These are phyloP conservation scores for Stentor coeruleus DNA, from an alignment of 73 alveolate species.

Conservation along the genomic window DNA sequence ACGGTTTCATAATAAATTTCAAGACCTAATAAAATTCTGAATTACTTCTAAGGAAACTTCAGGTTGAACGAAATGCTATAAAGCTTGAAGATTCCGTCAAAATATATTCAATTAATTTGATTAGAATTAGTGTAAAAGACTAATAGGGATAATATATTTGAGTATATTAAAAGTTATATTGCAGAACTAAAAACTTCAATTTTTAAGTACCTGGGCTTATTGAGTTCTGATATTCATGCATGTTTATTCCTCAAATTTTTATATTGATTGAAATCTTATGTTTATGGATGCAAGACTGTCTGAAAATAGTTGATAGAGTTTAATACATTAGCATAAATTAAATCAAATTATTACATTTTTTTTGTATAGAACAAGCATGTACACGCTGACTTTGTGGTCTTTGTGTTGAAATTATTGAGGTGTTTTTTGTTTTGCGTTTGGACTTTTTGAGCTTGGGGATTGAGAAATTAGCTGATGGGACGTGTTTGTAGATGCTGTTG, in stretches of 20 bases:
- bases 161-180: conserved; percentile 11
- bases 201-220: conserved; percentile 35
- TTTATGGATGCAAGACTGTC: background rate
- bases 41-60: conserved; percentile 33
- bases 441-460: too few species aligned
- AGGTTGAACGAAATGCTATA: conserved; percentile 19
- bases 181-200: conserved; percentile 44
- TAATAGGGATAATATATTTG: background rate
- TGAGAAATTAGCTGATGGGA: too few species aligned
- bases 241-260: conserved; percentile 38
- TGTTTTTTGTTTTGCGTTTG: too few species aligned
- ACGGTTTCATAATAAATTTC: conserved; percentile 24
- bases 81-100: conserved; percentile 33
- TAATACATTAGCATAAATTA: too few species aligned
- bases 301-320: background rate
- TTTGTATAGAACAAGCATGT: too few species aligned
- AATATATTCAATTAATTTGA: background rate
- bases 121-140: background rate
- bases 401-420: too few species aligned
- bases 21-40: background rate
- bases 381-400: too few species aligned
- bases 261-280: background rate
- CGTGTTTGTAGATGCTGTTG: too few species aligned
- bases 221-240: conserved; percentile 27
- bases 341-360: too few species aligned